These are phyloP conservation scores for Paramecium tetraurelia DNA, from an alignment of 73 alveolate species.

Conservation along the genomic window DNA sequence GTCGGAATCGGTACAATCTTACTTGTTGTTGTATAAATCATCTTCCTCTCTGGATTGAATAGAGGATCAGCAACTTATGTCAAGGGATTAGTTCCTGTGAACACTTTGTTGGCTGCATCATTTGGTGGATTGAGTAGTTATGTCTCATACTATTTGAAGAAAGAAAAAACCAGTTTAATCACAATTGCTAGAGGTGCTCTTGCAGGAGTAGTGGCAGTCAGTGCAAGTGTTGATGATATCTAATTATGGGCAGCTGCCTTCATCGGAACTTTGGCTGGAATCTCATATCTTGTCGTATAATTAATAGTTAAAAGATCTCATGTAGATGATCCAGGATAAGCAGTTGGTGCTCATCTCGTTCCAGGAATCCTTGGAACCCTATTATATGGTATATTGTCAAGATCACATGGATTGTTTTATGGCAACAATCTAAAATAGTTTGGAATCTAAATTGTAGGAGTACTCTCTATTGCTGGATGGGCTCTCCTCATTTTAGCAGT, in stretches of 20 bases:
- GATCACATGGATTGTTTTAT: slow-evolving; percentile 5
- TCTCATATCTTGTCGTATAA: background rate
- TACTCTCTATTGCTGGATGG: slow-evolving; percentile 43
- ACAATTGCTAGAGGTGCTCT: slow-evolving; percentile 2
- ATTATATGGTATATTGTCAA: background rate
- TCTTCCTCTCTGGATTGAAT: background rate
- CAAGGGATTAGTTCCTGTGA: background rate
- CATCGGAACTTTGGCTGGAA: background rate
- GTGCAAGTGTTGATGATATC: background rate
- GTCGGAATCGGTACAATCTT: background rate
- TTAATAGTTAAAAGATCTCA: background rate
- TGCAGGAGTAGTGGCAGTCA: slow-evolving; percentile 52
- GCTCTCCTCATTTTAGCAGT: background rate
- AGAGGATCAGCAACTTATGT: background rate
- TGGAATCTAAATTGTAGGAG: slow-evolving; percentile 33
- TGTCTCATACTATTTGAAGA: slow-evolving; percentile 22
- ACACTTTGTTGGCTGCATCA: background rate
- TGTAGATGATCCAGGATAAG: slow-evolving; percentile 54
- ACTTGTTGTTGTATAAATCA: background rate
- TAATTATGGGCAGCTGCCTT: slow-evolving; percentile 33
- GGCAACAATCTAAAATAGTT: background rate
- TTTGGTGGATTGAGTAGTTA: slow-evolving; percentile 25
- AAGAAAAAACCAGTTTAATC: background rate
- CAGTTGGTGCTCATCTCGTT: slow-evolving; percentile 10
- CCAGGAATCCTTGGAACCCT: slow-evolving; percentile 17